These are phyloP conservation scores for Termitomyces sp. DNA, from an alignment of 768 basidiomycete species.

Conservation along the genomic window DNA sequence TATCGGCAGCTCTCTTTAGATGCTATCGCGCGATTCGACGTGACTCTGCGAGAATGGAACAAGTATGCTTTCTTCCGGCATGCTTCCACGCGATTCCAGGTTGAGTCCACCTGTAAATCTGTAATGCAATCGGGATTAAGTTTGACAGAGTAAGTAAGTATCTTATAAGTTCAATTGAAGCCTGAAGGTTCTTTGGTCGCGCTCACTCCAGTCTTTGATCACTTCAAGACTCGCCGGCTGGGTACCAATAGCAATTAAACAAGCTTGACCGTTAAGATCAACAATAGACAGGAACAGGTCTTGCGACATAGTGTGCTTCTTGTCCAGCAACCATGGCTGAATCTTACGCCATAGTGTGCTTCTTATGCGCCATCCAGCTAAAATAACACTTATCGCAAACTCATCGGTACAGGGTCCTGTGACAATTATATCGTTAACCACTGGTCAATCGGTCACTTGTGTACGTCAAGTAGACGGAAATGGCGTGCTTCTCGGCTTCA, in stretches of 20 bases:
- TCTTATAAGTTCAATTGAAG: too few species aligned
- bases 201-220: neutral
- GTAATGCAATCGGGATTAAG: too few species aligned
- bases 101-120: too few species aligned
- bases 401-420: neutral
- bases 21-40: too few species aligned
- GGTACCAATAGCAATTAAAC: neutral
- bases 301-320: slow-evolving; percentile 18
- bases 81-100: too few species aligned
- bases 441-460: too few species aligned
- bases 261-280: neutral
- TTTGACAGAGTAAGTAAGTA: too few species aligned
- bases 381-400: slow-evolving; percentile 2
- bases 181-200: neutral
- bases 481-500: slow-evolving; percentile 15
- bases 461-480: neutral
- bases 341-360: slow-evolving; percentile 17
- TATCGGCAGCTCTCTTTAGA: too few species aligned
- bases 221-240: neutral
- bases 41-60: too few species aligned
- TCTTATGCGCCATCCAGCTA: slow-evolving; percentile 10
- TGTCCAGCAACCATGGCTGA: slow-evolving; percentile 1
- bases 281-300: neutral
- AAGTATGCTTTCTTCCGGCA: too few species aligned
- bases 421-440: neutral